A percentile compares a stretch with the other conserved stretches of the same genome.
Evolutionary conservation across 176 grass and related monocot genomes (phyloP).

Genomic region (Oryza rufipogon): DNA sequence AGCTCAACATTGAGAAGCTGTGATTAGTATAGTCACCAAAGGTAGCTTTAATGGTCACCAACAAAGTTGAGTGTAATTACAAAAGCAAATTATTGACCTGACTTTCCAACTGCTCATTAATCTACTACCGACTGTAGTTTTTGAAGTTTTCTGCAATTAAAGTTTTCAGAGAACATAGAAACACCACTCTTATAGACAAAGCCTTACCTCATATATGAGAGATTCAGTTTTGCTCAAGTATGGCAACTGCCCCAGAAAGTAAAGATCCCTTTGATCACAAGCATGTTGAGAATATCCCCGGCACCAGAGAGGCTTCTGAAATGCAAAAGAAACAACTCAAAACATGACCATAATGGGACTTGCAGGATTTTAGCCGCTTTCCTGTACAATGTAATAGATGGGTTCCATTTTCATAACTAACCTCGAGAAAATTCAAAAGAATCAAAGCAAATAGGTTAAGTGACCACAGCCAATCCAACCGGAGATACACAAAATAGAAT

Average conservation of each 20-base stretch:
- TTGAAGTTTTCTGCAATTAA: slow-evolving; percentile 28
- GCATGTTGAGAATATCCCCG: slow-evolving; percentile 50
- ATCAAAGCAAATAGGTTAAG: slow-evolving; percentile 92
- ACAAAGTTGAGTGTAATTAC: slow-evolving; percentile 4
- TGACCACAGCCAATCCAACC: slow-evolving; percentile 87
- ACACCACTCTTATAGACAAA: slow-evolving; percentile 28
- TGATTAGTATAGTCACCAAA: slow-evolving; percentile 5
- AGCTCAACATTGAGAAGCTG: background rate
- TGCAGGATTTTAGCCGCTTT: background rate
- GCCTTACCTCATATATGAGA: slow-evolving; percentile 79
- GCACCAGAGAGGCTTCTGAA: slow-evolving; percentile 95
- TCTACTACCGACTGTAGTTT: slow-evolving; percentile 12
- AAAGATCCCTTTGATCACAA: slow-evolving; percentile 84
- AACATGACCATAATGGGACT: background rate
- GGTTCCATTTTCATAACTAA: slow-evolving; percentile 40
- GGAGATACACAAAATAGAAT: slow-evolving; percentile 84
- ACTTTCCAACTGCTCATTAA: slow-evolving; percentile 9
- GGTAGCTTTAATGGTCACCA: background rate
- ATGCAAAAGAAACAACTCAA: slow-evolving; percentile 28
- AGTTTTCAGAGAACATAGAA: slow-evolving; percentile 36
- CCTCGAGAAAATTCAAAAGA: slow-evolving; percentile 93
- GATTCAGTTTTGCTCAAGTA: slow-evolving; percentile 71
- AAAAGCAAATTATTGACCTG: slow-evolving; percentile 3
- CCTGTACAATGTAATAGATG: slow-evolving; percentile 25
- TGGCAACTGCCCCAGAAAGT: slow-evolving; percentile 86